A percentile compares a stretch with the other conserved stretches of the same genome.
These are phyloP conservation scores for Eucommia ulmoides DNA, from an alignment of 257 asterid species.

Conservation along the genomic window DNA sequence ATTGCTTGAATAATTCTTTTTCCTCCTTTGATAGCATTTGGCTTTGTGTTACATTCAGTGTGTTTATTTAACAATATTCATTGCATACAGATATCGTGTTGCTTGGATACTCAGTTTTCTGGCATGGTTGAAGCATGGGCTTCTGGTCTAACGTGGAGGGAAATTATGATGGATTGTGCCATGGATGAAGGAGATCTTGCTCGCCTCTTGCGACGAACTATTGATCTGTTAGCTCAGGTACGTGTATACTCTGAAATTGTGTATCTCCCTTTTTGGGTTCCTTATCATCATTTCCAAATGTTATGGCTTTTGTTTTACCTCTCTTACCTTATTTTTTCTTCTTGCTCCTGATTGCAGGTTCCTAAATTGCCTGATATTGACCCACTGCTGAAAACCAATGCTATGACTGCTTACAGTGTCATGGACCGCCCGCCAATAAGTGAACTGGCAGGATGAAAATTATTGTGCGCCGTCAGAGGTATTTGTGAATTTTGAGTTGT, in stretches of 20 bases:
- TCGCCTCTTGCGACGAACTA: constrained; percentile 82
- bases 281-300: background rate
- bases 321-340: constrained; percentile 4
- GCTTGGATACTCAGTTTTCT: constrained; percentile 78
- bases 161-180: constrained; percentile 98
- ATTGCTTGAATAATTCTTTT: background rate
- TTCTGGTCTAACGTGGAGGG: constrained; percentile 97
- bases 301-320: constrained; percentile 6
- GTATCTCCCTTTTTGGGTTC: background rate
- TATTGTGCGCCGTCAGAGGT: too few species aligned
- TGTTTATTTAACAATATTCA: constrained; percentile 8
- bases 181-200: constrained; percentile 99
- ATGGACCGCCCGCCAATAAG: constrained; percentile 98
- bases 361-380: constrained; percentile 90
- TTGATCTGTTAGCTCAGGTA: constrained; percentile 91
- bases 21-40: background rate
- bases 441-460: constrained; percentile 59
- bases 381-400: constrained; percentile 64
- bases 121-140: constrained; percentile 99
- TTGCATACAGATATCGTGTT: constrained; percentile 66
- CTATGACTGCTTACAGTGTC: constrained; percentile 71
- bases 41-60: background rate
- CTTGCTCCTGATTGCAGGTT: constrained; percentile 28
- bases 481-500: too few species aligned
- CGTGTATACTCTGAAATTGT: constrained; percentile 1